Percentiles rank a stretch among this genome's conserved stretches.
phyloP scores from a whole-genome alignment of 2,329 filamentous ascomycete species.

The Microdochium bolleyi region DNA sequence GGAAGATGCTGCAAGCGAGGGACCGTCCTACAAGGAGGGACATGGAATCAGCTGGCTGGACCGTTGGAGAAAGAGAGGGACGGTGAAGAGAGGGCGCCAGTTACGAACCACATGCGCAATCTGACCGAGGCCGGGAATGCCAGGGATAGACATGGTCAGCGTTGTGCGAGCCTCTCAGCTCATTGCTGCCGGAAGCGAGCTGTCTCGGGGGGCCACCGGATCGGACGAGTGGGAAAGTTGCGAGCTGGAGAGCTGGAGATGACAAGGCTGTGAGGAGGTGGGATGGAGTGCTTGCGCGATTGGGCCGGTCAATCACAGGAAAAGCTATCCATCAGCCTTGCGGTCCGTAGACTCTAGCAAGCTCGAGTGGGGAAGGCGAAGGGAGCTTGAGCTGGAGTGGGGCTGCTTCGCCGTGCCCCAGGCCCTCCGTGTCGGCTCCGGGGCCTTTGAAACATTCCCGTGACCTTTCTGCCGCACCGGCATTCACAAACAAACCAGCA shows the following conservation, averaged over 20 bases:
- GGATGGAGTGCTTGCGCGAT: too few relatives aligned
- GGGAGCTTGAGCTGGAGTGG: background rate
- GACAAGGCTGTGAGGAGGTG: too few relatives aligned
- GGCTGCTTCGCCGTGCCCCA: background rate
- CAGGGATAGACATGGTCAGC: constrained; percentile 61
- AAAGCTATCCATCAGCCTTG: too few relatives aligned
- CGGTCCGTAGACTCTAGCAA: too few relatives aligned
- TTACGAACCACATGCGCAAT: constrained; percentile 49
- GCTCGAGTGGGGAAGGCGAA: background rate
- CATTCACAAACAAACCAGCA: too few relatives aligned
- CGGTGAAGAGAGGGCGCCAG: constrained; percentile 5
- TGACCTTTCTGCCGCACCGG: too few relatives aligned
- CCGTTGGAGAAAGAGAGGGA: constrained; percentile 5
- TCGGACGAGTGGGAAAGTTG: background rate
- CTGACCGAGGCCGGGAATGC: constrained; percentile 67
- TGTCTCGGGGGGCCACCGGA: background rate
- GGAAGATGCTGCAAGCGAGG: constrained; percentile 7
- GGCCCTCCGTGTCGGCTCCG: too few relatives aligned
- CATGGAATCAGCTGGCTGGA: background rate
- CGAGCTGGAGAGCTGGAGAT: too few relatives aligned
- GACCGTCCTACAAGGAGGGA: constrained; percentile 9
- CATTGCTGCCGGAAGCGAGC: constrained; percentile 1
- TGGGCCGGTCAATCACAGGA: too few relatives aligned
- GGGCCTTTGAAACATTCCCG: too few relatives aligned
- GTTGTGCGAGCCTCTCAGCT: constrained; percentile 6